phyloP scores from a whole-genome alignment of 202 grass and related monocot species.

The Musa balbisiana region DNA sequence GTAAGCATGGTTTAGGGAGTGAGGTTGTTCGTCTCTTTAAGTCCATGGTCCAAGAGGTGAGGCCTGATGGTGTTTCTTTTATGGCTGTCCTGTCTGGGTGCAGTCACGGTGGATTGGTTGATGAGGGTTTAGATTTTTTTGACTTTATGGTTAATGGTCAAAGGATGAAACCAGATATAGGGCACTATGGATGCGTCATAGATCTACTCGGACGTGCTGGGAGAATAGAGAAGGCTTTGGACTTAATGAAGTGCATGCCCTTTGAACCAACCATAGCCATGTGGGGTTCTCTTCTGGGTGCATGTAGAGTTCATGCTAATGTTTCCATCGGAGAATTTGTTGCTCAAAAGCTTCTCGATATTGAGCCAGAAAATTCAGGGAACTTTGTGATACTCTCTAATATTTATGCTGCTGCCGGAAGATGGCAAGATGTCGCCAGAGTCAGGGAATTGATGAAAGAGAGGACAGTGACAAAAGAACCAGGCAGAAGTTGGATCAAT shows the following conservation, averaged over 20 bases:
- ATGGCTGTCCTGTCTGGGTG: slow-evolving; percentile 56
- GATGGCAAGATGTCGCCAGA: slow-evolving; percentile 62
- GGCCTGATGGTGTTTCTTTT: slow-evolving; percentile 54
- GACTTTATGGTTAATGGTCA: slow-evolving; percentile 49
- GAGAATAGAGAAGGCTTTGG: slow-evolving; percentile 44
- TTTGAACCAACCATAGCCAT: slow-evolving; percentile 57
- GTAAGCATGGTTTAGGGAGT: slow-evolving; percentile 58
- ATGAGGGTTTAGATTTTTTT: slow-evolving; percentile 60
- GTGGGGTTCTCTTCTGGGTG: slow-evolving; percentile 63
- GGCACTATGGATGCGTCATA: slow-evolving; percentile 64
- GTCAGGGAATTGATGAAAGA: slow-evolving; percentile 55
- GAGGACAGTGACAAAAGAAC: slow-evolving; percentile 56
- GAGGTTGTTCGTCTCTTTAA: slow-evolving; percentile 46
- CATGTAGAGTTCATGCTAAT: slow-evolving; percentile 62
- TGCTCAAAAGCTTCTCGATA: slow-evolving; percentile 52
- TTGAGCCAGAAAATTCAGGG: slow-evolving; percentile 63
- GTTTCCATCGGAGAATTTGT: slow-evolving; percentile 46
- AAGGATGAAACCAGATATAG: slow-evolving; percentile 29
- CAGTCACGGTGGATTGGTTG: slow-evolving; percentile 58
- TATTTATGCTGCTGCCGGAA: slow-evolving; percentile 64
- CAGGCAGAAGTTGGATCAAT: slow-evolving; percentile 59
- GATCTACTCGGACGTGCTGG: slow-evolving; percentile 76
- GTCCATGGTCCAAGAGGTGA: slow-evolving; percentile 40
- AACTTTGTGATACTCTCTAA: slow-evolving; percentile 83
- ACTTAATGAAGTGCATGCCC: slow-evolving; percentile 50